Conservation (phyloP, 352 stramenopile species). For the Pythium biforme region DNA sequence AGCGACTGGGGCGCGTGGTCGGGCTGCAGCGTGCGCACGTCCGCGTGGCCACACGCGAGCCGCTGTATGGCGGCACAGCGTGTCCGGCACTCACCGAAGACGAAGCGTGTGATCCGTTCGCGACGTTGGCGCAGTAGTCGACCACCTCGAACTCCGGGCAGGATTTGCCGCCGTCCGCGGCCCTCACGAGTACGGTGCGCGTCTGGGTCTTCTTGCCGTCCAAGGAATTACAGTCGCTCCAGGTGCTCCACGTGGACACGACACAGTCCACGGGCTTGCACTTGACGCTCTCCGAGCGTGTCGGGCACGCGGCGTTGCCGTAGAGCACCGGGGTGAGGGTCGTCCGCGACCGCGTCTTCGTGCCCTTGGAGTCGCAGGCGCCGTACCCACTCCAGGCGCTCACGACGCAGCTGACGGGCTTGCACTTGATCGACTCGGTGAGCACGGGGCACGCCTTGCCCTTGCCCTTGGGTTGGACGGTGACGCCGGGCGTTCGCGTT, state of each 20-base stretch:
- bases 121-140: constrained; percentile 43
- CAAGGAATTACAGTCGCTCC: constrained; percentile 37
- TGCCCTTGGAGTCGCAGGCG: constrained; percentile 30
- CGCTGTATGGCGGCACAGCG: constrained; percentile 31
- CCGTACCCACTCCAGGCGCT: constrained; percentile 43
- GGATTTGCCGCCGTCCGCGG: constrained; percentile 26
- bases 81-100: constrained; percentile 28
- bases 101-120: constrained; percentile 29
- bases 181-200: constrained; percentile 27
- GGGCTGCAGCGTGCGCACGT: constrained; percentile 36
- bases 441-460: constrained; percentile 41
- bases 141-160: constrained; percentile 48
- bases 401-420: constrained; percentile 56
- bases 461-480: constrained; percentile 24
- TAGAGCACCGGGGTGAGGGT: constrained; percentile 35
- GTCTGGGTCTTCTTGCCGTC: constrained; percentile 38
- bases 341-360: constrained; percentile 38
- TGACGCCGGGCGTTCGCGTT: constrained; percentile 37
- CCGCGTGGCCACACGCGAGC: constrained; percentile 33
- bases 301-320: constrained; percentile 40
- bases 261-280: constrained; percentile 50
- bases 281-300: constrained; percentile 34
- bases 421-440: constrained; percentile 38
- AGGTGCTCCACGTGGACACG: constrained; percentile 44
- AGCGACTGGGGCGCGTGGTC: constrained; percentile 49